Evolutionary conservation across 176 grass and related monocot species (phyloP), one percentile per base, ranked within the genome.

Genomic region (Oryza meyeriana): DNA sequence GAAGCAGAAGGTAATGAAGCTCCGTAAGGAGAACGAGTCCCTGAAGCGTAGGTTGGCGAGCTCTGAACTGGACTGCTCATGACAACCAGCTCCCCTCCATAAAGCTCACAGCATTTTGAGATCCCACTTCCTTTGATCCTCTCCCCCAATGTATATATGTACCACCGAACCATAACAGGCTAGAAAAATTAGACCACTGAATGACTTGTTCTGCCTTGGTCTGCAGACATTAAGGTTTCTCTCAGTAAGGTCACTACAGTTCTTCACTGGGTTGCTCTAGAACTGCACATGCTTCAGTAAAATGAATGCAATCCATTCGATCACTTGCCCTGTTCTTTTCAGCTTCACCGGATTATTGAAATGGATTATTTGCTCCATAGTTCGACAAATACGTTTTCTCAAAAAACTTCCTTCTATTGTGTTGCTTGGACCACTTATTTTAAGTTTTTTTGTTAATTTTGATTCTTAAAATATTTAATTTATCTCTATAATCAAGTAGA

Each of bases 1-100:
- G 83, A 98, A 98, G 84, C 92, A 98, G 81, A 98, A 92, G 81
- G 90, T 91, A 3, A 98, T 98, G 95, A 98, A 89, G 76, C 86
- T 98, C 25, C 82, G 88, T 30, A 93, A 98, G 84, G 95, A 94
- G 74, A 94, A 98, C 17, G 95, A 94, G 63, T 94, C 90, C 33
- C 75, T 94, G 25, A 98, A 98, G 88, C 83, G 95, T 74, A 94
- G 75, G 81, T 69, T 89, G 13, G 73, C 82, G 58, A 87, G 57
- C 78, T 90, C 79, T 36, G 83, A 94, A 41, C 74, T 86, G 17
- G 78, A 80, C 30, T 35, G 64, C 72, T 31, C 81, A 69, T 90
- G 80, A 91, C 17, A 40, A 36, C 40, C 20, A 12, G 9, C 24
- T 36, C 34, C 10, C 2, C 12, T 30, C 38, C n/a, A n/a, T n/a